Percentiles rank a stretch among this genome's conserved stretches.
Evolutionary conservation across 2,329 filamentous ascomycete species (phyloP).

Genomic region (Cadophora sp.): DNA sequence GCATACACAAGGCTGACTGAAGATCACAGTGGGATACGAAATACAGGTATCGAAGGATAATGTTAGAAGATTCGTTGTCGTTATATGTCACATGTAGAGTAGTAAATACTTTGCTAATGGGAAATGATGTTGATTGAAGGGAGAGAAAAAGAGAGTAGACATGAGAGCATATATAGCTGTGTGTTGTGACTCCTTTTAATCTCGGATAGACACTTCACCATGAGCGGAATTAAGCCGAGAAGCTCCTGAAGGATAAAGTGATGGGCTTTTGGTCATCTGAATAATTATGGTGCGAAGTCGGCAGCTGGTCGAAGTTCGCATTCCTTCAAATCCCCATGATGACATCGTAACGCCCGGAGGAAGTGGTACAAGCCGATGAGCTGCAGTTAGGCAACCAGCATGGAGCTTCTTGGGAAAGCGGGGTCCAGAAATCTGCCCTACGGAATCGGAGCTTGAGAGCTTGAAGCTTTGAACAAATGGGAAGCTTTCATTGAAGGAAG

Average conservation of each 20-base stretch:
- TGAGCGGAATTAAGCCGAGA: constrained; percentile 8
- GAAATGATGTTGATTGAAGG: not conserved
- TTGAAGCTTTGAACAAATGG: constrained; percentile 12
- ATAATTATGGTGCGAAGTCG: not conserved
- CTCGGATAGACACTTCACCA: not conserved
- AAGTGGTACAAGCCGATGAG: not conserved
- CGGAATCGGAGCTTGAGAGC: constrained; percentile 11
- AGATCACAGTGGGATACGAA: not conserved
- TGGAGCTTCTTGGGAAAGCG: not conserved
- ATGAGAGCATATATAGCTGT: not conserved
- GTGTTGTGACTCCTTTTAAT: not conserved
- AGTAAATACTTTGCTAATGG: not conserved
- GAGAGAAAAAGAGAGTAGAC: not conserved
- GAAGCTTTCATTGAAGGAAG: not conserved
- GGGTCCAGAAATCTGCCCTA: constrained; percentile 7
- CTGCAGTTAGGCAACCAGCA: constrained; percentile 3
- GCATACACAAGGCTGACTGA: constrained; percentile 5
- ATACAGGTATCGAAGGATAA: constrained; percentile 3
- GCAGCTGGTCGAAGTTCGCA: not conserved
- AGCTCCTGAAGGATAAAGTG: not conserved
- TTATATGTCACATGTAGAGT: constrained; percentile 4
- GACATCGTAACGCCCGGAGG: constrained; percentile 2
- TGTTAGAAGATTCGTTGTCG: not conserved
- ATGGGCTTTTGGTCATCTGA: constrained; percentile 7
- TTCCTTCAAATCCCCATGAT: not conserved